Conservation (phyloP, 352 stramenopile species). For the Phytophthora hybrid region DNA sequence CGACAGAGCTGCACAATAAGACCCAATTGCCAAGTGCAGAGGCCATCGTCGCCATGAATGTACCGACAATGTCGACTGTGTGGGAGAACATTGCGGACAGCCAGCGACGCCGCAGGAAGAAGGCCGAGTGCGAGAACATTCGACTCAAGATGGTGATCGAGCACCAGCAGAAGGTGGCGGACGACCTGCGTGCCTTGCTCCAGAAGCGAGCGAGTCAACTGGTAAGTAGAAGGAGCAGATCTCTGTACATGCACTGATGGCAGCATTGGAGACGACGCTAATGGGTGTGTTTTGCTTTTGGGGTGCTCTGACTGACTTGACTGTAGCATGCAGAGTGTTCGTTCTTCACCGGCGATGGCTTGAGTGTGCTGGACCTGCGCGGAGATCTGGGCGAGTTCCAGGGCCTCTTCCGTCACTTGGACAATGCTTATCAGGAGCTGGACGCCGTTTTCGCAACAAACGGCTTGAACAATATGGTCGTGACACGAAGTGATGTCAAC, state of each 20-base stretch:
- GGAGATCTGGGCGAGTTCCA: slow-evolving; percentile 37
- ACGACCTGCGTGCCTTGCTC: slow-evolving; percentile 21
- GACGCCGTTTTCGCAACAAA: slow-evolving; percentile 37
- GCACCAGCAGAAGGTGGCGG: slow-evolving; percentile 32
- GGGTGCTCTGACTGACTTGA: background rate
- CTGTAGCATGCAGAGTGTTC: slow-evolving; percentile 19
- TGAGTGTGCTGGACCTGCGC: slow-evolving; percentile 19
- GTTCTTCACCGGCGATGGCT: slow-evolving; percentile 24
- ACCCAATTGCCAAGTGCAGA: background rate
- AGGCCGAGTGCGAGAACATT: slow-evolving; percentile 49
- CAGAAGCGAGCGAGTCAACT: slow-evolving; percentile 34
- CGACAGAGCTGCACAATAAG: background rate
- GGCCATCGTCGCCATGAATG: slow-evolving; percentile 16
- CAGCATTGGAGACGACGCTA: background rate
- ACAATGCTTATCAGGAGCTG: slow-evolving; percentile 38
- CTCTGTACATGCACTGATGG: background rate
- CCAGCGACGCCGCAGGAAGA: slow-evolving; percentile 41
- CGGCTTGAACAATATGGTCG: slow-evolving; percentile 33
- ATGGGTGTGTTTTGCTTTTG: background rate
- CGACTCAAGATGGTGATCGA: slow-evolving; percentile 51
- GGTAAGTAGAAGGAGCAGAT: background rate
- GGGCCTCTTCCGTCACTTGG: slow-evolving; percentile 32
- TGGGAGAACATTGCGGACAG: slow-evolving; percentile 37
- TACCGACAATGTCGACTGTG: slow-evolving; percentile 23
- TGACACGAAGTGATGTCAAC: slow-evolving; percentile 37